Base-by-base conservation (phyloP, 139 green algal genomes). In the Dunaliella sp. region DNA sequence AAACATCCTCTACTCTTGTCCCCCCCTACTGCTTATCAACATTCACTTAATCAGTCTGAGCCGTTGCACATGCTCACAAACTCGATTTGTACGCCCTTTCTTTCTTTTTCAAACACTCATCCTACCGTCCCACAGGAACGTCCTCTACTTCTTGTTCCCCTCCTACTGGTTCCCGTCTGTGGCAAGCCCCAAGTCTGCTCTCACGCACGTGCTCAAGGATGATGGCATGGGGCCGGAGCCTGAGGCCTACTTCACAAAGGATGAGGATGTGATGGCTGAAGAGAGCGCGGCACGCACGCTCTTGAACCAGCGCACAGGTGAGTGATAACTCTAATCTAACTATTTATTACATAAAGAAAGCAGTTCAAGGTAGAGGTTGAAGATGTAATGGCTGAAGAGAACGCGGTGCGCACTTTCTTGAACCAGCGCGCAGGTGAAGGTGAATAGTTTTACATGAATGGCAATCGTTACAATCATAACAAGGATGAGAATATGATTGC, bases 331-430 rank as follows among this genome's bases (percentile, higher is more conserved):
- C n/a, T n/a, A n/a, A n/a, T n/a, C n/a, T n/a, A n/a, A n/a, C 32
- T 65, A 88, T 33, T 48, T 85, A 59, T 21, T 79, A 59, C 36
- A 85, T 36, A 82, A 87, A 31, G 86, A 83, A 57, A 77, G 37
- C 57, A 30, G 3, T 31, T 25, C 12, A 33, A 32, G 1, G 32
- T 35, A 80, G 26, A 76, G 0, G 94, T 96, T 36, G 81, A 89
- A 28, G 95, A 97, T 87, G 95, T 97, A n/a, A 34, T 80, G 36
- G 93, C 89, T 3, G 95, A 97, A 88, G 91, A 94, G 89, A 48
- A 85, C 28, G 84, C 87, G 38, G 93, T 97, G 88, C 57, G 88
- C 36, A 84, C 79, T 22, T 91, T 95, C 87, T 88, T 95, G 76
- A 38, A 92, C 58, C 86, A 90, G 81, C 58, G 88, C 31, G 90